Percentiles rank a stretch among this genome's conserved stretches.
phyloP scores from a whole-genome alignment of 805 yeast genomes.

The Kuraishia ogatae region DNA sequence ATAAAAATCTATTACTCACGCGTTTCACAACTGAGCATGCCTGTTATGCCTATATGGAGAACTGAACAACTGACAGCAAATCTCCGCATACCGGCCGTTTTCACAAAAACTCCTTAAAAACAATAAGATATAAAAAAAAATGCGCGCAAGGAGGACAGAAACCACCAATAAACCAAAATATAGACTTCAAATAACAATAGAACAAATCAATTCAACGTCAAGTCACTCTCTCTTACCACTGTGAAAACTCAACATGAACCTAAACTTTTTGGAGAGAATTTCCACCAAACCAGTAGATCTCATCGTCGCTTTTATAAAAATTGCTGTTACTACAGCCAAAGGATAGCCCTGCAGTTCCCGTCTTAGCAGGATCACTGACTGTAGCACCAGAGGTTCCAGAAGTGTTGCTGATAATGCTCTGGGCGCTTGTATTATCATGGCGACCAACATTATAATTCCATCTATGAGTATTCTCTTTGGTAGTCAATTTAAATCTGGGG shows the following conservation, averaged over 20 bases:
- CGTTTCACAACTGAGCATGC: too few species aligned
- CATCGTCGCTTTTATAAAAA: slow-evolving; percentile 12
- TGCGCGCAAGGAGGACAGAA: too few species aligned
- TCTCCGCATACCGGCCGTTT: too few species aligned
- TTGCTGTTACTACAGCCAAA: slow-evolving; percentile 3
- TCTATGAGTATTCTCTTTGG: not conserved
- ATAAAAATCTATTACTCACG: too few species aligned
- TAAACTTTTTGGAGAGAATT: slow-evolving; percentile 5
- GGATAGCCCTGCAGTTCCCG: not conserved
- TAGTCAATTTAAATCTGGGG: not conserved
- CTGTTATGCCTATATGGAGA: too few species aligned
- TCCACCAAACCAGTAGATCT: slow-evolving; percentile 16
- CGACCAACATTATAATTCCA: not conserved
- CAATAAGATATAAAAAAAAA: too few species aligned
- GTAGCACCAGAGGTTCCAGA: not conserved
- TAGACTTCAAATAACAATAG: too few species aligned
- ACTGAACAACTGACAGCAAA: too few species aligned
- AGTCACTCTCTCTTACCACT: too few species aligned
- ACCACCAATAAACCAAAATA: too few species aligned
- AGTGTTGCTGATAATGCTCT: not conserved
- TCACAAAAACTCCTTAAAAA: too few species aligned
- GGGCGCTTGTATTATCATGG: not conserved
- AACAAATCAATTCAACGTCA: too few species aligned
- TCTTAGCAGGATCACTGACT: not conserved
- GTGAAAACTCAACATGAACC: not conserved